phyloP scores from a whole-genome alignment of 129 eudicot species.

The Tagetes erecta region DNA sequence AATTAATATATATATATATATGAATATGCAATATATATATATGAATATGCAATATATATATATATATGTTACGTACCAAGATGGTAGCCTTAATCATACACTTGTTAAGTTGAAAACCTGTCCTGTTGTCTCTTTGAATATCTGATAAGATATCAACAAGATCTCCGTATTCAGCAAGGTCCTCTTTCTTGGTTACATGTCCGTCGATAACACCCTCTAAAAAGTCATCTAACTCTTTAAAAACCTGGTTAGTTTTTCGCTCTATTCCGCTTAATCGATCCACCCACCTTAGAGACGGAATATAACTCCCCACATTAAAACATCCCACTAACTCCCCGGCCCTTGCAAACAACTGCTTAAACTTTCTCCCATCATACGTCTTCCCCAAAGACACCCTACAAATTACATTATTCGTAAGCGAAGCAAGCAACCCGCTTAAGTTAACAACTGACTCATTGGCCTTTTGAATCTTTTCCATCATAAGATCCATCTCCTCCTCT shows the following conservation, averaged over 20 bases:
- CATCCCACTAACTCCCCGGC: constrained; percentile 1
- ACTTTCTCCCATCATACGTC: background rate
- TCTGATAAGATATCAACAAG: constrained; percentile 4
- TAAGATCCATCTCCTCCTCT: background rate
- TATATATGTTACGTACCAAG: background rate
- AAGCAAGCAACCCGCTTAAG: background rate
- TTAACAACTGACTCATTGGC: background rate
- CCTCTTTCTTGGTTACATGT: background rate
- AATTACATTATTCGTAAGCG: background rate
- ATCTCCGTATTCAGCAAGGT: background rate
- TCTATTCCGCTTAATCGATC: constrained; percentile 11
- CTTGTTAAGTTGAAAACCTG: background rate
- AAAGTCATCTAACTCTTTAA: constrained; percentile 3
- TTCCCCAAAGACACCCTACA: constrained; percentile 9
- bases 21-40: too few relatives aligned
- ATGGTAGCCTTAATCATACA: constrained; percentile 9
- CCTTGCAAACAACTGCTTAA: background rate
- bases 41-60: background rate
- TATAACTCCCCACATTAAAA: constrained; percentile 10
- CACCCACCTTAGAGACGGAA: constrained; percentile 4
- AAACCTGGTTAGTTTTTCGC: background rate
- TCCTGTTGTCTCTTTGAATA: background rate
- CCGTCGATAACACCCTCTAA: background rate
- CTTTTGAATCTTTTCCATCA: constrained; percentile 1
- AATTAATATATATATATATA: too few relatives aligned